These are phyloP conservation scores for Ashbya aceris DNA, from an alignment of 1,139 yeast species.

Conservation along the genomic window DNA sequence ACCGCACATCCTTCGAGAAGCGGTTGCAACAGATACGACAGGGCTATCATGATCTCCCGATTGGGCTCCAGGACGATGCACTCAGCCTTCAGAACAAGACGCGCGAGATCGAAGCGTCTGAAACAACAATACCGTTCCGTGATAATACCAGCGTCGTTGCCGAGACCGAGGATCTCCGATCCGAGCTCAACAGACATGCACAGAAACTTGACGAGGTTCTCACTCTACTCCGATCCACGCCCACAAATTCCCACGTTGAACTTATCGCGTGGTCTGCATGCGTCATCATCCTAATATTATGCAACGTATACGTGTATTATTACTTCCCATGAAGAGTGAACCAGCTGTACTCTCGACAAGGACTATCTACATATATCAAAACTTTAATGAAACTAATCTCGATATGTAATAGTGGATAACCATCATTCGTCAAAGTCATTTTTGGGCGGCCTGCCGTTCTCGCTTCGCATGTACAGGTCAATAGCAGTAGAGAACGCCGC, in stretches of 20 bases:
- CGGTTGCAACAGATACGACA: slow-evolving; percentile 1
- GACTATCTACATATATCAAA: slow-evolving; percentile 3
- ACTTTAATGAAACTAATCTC: neutral
- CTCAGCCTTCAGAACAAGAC: no score
- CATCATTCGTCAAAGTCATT: slow-evolving; percentile 76
- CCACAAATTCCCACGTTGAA: slow-evolving; percentile 7
- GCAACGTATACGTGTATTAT: slow-evolving; percentile 23
- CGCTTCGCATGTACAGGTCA: slow-evolving; percentile 82
- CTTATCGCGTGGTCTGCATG: slow-evolving; percentile 22
- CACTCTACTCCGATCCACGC: slow-evolving; percentile 9
- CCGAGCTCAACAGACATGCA: slow-evolving; percentile 14
- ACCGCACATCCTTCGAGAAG: neutral
- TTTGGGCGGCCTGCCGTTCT: slow-evolving; percentile 73
- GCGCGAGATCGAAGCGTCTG: no score
- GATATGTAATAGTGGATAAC: no score
- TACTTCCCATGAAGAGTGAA: slow-evolving; percentile 8
- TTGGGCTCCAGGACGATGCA: neutral
- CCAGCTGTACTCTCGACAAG: neutral
- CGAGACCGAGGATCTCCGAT: neutral
- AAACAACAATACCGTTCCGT: no score
- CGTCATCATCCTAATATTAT: slow-evolving; percentile 23
- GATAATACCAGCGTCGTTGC: no score
- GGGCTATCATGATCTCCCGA: neutral
- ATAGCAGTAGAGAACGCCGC: slow-evolving; percentile 95
- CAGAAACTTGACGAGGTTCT: slow-evolving; percentile 20